A percentile compares a stretch with the other conserved stretches of the same genome.
Conservation (phyloP, 176 grass and related monocot species). For the Rhipidocladum racemiflorum region DNA sequence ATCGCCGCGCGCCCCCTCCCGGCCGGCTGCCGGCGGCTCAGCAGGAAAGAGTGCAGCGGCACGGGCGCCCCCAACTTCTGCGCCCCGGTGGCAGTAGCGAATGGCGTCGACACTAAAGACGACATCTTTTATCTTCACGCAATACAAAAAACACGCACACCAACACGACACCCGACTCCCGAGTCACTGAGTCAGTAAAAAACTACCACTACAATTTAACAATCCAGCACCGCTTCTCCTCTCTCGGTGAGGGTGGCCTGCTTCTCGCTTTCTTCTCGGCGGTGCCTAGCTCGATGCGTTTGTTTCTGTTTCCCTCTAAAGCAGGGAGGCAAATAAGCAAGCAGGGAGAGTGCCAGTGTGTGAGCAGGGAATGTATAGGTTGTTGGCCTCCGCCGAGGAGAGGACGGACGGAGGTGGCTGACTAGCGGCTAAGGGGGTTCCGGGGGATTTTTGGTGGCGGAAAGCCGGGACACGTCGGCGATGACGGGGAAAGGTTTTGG, state of each 20-base stretch:
- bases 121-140: constrained; percentile 52
- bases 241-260: neutral
- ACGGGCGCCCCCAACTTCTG: constrained; percentile 38
- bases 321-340: constrained; percentile 22
- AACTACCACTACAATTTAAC: neutral
- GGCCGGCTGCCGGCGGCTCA: constrained; percentile 17
- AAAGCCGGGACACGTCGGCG: constrained; percentile 30
- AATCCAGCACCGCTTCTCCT: neutral
- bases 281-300: neutral
- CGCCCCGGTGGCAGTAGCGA: constrained; percentile 51
- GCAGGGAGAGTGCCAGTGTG: constrained; percentile 2
- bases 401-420: neutral
- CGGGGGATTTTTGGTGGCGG: constrained; percentile 8
- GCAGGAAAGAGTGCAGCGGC: constrained; percentile 68
- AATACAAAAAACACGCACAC: neutral
- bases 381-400: neutral
- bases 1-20: constrained; percentile 4
- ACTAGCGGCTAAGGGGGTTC: neutral
- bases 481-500: constrained; percentile 14
- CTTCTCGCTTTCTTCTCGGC: neutral
- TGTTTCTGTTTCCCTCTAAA: neutral
- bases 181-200: neutral
- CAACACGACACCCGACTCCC: neutral
- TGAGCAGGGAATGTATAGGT: constrained; percentile 44
- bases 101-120: constrained; percentile 76